Base-by-base conservation (phyloP, 148 eudicot genomes). In the Spergularia marina region DNA sequence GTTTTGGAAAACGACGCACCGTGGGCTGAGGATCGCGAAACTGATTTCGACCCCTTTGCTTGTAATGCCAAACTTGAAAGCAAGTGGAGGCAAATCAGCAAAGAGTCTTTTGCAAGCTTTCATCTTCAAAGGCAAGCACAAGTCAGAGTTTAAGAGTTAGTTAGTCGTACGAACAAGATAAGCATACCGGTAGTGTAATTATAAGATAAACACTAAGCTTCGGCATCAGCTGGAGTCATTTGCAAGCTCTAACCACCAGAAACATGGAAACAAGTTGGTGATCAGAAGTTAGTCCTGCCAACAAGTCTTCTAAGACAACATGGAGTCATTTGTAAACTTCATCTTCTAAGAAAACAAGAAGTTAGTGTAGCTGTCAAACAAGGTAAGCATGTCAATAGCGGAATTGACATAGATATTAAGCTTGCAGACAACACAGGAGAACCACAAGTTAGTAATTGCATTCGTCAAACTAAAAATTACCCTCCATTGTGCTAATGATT, bases 21-120 rank as follows among this genome's bases (percentile, higher is more conserved):
- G 56, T 21, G 17, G 18, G 51, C 54, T 12, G 30, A 16, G 21
- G 63, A 18, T 68, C 7, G 53, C 4, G 53, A 68, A 66, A 49
- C 18, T 14, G 68, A 73, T 55, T 11, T 52, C 5, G 82, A 74
- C 70, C 63, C 59, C 66, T 74, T 34, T 44, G 18, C 21, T 16
- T 41, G 58, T 49, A 74, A 74, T 59, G 74, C 55, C 82, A 67
- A 67, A 59, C n/a, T 52, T 36, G 39, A 18, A 20, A 49, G 81
- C 68, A 65, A 72, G 25, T 65, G 60, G 65, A 41, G 52, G 75
- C 23, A 56, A 25, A 56, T 25, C 51, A 12, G 34, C 7, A 17
- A 55, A 10, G 52, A 70, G 60, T 54, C 18, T 5, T 70, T 25
- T 65, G 39, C 21, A 8, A 51, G 72, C 58, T 69, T 51, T 52